Evolutionary conservation across 1,284 basidiomycete genomes (phyloP).

Genomic region (Marasmius fiardii): DNA sequence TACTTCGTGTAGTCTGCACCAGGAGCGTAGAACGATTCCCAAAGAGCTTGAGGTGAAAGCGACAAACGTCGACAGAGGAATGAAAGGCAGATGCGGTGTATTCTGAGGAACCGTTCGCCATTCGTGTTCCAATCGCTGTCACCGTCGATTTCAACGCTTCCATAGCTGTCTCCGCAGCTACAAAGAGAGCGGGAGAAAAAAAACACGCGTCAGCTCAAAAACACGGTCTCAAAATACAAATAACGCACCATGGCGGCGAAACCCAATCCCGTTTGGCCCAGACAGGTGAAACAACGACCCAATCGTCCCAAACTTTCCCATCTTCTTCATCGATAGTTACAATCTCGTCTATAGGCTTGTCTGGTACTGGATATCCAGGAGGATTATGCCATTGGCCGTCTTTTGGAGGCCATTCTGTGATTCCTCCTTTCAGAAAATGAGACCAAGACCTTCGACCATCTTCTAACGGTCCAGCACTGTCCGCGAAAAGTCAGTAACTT

Average conservation of each 20-base stretch:
- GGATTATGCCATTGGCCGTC: constrained; percentile 15
- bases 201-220: neutral
- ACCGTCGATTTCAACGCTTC: constrained; percentile 9
- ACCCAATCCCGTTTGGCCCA: constrained; percentile 10
- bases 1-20: constrained; percentile 11
- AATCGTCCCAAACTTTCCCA: constrained; percentile 13
- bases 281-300: constrained; percentile 12
- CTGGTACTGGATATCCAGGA: constrained; percentile 13
- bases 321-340: constrained; percentile 10
- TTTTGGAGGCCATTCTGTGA: constrained; percentile 9
- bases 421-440: neutral
- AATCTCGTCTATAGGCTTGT: constrained; percentile 13
- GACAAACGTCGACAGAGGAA: constrained; percentile 9
- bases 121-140: constrained; percentile 8
- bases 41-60: constrained; percentile 8
- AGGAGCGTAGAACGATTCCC: constrained; percentile 12
- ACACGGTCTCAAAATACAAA: neutral
- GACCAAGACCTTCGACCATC: constrained; percentile 11
- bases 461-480: constrained; percentile 13
- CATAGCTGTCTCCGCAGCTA: constrained; percentile 8
- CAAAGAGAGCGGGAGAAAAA: neutral
- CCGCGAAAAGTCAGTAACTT: neutral
- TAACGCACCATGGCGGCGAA: constrained; percentile 12
- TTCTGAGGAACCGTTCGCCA: neutral
- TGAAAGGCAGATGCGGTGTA: constrained; percentile 14